Conservation (phyloP, 768 basidiomycete species). For the Leccinum obscurum region DNA sequence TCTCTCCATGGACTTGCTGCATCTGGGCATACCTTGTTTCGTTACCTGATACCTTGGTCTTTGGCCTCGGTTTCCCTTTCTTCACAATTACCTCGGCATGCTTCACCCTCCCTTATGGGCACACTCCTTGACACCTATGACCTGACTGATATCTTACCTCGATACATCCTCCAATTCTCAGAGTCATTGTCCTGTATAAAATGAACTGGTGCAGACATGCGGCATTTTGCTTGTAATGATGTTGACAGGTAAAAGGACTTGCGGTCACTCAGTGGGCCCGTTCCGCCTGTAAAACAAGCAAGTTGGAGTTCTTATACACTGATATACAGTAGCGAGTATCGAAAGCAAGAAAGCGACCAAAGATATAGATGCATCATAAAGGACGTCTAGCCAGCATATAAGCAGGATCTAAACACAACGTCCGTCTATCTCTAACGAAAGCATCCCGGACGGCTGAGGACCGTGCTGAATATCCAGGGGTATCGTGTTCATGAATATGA, state of each 20-base stretch:
- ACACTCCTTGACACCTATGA: slow-evolving; percentile 13
- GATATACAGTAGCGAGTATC: not conserved
- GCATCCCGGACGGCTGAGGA: not conserved
- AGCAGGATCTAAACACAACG: not conserved
- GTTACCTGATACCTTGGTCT: slow-evolving; percentile 1
- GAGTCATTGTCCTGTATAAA: slow-evolving; percentile 7
- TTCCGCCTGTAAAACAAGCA: too few relatives aligned
- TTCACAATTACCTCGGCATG: not conserved
- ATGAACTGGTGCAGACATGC: not conserved
- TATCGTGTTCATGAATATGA: slow-evolving; percentile 1
- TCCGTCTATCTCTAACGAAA: not conserved
- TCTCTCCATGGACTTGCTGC: slow-evolving; percentile 8
- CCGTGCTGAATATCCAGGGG: not conserved
- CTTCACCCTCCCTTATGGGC: not conserved
- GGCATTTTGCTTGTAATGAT: not conserved
- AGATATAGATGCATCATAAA: not conserved
- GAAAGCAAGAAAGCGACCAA: not conserved
- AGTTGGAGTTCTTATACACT: too few relatives aligned
- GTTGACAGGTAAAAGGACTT: not conserved
- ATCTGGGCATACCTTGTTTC: not conserved
- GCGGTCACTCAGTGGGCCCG: too few relatives aligned
- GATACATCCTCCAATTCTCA: not conserved
- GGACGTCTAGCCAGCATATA: not conserved
- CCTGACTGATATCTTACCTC: slow-evolving; percentile 9
- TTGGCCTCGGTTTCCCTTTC: not conserved